These are phyloP conservation scores for Boletellus sp. DNA, from an alignment of 1,284 basidiomycete species.

Conservation along the genomic window DNA sequence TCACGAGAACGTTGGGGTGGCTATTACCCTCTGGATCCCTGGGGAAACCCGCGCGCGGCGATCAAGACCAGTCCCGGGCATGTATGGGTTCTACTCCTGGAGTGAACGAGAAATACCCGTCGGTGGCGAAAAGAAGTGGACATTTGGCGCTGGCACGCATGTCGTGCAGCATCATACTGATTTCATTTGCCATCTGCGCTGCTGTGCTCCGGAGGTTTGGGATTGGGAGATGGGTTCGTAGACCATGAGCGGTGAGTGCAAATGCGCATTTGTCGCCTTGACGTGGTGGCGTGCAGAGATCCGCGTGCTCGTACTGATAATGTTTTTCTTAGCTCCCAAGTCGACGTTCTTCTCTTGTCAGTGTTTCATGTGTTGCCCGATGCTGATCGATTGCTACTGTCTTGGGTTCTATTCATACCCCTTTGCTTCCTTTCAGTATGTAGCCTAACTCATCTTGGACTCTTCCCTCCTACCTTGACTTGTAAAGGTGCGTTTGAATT, in stretches of 20 bases:
- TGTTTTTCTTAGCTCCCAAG: neutral
- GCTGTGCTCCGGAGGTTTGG: conserved; percentile 26
- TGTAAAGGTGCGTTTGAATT: neutral
- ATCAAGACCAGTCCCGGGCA: neutral
- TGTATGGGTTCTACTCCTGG: neutral
- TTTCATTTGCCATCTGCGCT: conserved; percentile 30
- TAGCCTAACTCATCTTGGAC: neutral
- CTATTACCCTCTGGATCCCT: conserved; percentile 18
- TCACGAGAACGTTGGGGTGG: conserved; percentile 24
- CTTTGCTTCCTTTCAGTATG: neutral
- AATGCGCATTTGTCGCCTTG: neutral
- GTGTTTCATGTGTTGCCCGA: neutral
- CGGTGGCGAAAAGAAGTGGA: conserved; percentile 8
- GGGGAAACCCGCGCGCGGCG: neutral
- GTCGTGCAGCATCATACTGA: conserved; percentile 25
- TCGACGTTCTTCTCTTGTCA: conserved; percentile 1
- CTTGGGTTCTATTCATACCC: neutral
- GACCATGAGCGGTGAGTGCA: conserved; percentile 17
- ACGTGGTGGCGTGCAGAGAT: neutral
- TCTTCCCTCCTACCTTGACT: neutral
- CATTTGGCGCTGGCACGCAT: conserved; percentile 8
- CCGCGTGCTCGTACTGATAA: neutral
- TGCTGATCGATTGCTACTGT: neutral
- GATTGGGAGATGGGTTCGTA: conserved; percentile 24
- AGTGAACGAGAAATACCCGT: neutral